These are phyloP conservation scores for Quercus aquifolioides DNA, from an alignment of 306 rosid species.

Conservation along the genomic window DNA sequence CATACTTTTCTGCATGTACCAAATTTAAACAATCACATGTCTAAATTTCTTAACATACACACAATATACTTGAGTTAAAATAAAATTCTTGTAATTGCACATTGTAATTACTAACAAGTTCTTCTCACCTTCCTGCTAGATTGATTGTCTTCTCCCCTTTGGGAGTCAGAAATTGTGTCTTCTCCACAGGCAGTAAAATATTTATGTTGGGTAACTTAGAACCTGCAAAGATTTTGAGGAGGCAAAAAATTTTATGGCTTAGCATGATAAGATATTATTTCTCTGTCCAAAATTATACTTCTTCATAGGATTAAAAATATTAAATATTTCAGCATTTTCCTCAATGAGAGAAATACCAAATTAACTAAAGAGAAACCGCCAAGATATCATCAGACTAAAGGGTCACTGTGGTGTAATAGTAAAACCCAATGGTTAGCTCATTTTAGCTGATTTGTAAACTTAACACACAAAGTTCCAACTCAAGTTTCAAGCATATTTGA, in stretches of 20 bases:
- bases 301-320: background rate
- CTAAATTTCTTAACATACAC: background rate
- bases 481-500: background rate
- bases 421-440: background rate
- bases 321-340: background rate
- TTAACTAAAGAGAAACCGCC: background rate
- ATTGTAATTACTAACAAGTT: background rate
- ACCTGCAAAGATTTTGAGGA: conserved; percentile 42
- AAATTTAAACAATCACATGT: background rate
- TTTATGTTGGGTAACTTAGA: conserved; percentile 58
- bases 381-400: background rate
- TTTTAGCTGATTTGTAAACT: background rate
- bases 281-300: background rate
- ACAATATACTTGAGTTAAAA: background rate
- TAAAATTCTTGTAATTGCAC: conserved; percentile 12
- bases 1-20: background rate
- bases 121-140: conserved; percentile 84
- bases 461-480: background rate
- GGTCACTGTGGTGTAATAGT: background rate
- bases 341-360: background rate
- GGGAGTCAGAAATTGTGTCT: conserved; percentile 34
- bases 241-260: background rate
- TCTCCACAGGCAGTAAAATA: conserved; percentile 62
- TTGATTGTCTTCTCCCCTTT: conserved; percentile 55
- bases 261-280: background rate